A percentile compares a stretch with the other conserved stretches of the same genome.
phyloP scores from a whole-genome alignment of 306 rosid genomes.

The Vigna hirtella region DNA sequence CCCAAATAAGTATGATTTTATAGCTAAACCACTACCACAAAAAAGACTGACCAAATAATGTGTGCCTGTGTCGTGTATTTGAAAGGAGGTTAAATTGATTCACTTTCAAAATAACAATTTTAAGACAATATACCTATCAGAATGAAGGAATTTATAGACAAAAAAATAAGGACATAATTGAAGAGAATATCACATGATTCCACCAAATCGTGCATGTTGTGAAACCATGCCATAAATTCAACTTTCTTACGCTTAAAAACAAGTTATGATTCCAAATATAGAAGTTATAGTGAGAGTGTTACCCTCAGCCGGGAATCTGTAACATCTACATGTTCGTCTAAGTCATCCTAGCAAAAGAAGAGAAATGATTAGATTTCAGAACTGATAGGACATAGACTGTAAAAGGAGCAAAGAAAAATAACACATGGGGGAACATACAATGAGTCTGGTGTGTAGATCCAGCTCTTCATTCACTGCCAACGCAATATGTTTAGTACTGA shows the following conservation, averaged over 20 bases:
- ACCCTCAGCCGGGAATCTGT: constrained; percentile 94
- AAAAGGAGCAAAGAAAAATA: constrained; percentile 19
- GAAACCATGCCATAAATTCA: constrained; percentile 11
- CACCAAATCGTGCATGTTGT: constrained; percentile 9
- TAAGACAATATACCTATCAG: constrained; percentile 7
- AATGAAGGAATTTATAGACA: constrained; percentile 11
- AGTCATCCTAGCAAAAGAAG: constrained; percentile 79
- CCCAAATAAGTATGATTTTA: background rate
- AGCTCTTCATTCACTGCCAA: constrained; percentile 98
- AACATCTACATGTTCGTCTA: constrained; percentile 89
- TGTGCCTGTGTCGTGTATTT: background rate
- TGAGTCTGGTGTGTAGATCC: constrained; percentile 87
- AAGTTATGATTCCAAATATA: constrained; percentile 7
- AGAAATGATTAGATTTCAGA: constrained; percentile 10
- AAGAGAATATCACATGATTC: constrained; percentile 10
- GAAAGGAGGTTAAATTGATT: background rate
- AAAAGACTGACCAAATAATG: constrained; percentile 12
- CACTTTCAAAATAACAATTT: constrained; percentile 1
- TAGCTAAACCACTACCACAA: background rate
- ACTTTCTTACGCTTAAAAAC: constrained; percentile 8
- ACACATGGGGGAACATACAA: constrained; percentile 60
- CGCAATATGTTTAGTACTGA: constrained; percentile 98
- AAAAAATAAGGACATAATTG: background rate
- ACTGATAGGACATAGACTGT: constrained; percentile 24
- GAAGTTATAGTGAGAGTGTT: constrained; percentile 48